Evolutionary conservation across 306 rosid species (phyloP).

Genomic region (Prosopis cineraria): DNA sequence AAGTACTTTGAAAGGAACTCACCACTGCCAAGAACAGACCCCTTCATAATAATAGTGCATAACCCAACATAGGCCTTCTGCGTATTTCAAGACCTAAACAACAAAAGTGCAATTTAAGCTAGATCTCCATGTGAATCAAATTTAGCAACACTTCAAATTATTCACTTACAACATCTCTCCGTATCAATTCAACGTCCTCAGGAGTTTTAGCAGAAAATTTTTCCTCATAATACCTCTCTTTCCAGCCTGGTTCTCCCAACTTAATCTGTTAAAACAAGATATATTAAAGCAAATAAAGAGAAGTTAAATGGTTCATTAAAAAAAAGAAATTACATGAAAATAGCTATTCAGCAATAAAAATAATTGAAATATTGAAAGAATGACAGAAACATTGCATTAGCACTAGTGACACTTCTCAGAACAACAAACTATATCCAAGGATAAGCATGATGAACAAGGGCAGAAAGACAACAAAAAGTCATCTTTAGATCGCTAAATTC

Average conservation of each 20-base stretch:
- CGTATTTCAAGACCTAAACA: conserved; percentile 84
- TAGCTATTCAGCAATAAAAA: background rate
- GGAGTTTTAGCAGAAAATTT: conserved; percentile 79
- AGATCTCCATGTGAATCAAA: conserved; percentile 27
- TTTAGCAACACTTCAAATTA: conserved; percentile 24
- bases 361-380: background rate
- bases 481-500: background rate
- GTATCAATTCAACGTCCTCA: conserved; percentile 79
- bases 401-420: conserved; percentile 7
- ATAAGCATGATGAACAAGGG: background rate
- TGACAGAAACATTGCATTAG: background rate
- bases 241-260: conserved; percentile 96
- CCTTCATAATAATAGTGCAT: conserved; percentile 99
- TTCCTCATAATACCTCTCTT: conserved; percentile 93
- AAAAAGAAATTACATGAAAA: background rate
- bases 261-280: conserved; percentile 55
- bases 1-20: conserved; percentile 38
- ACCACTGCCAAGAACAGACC: conserved; percentile 99
- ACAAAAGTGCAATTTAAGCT: conserved; percentile 29
- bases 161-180: conserved; percentile 90
- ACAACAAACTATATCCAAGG: conserved; percentile 1
- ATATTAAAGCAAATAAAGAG: background rate
- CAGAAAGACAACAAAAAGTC: background rate
- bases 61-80: conserved; percentile 97
- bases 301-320: background rate